Conservation (phyloP, 2,329 filamentous ascomycete species). For the Podosphaera aphanis region DNA sequence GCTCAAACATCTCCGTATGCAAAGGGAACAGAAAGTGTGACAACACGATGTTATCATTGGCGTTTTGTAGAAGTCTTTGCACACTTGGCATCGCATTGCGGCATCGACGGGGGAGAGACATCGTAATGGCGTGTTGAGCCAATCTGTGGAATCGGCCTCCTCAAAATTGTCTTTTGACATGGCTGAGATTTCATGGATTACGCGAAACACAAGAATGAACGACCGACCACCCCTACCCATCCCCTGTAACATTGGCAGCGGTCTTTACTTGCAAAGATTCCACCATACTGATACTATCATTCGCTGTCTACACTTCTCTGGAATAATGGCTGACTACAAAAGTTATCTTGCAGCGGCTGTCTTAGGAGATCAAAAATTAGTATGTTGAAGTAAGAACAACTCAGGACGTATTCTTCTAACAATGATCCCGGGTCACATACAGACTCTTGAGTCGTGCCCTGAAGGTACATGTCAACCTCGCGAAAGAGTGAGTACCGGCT, state of each 20-base stretch:
- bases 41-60: constrained; percentile 88
- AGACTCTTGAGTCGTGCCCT: constrained; percentile 60
- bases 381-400: constrained; percentile 6
- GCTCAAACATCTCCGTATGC: constrained; percentile 68
- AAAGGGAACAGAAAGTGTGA: constrained; percentile 91
- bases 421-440: constrained; percentile 52
- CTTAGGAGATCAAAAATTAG: constrained; percentile 16
- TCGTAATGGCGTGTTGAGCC: constrained; percentile 47
- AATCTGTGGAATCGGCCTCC: constrained; percentile 63
- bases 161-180: constrained; percentile 13
- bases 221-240: neutral
- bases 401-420: constrained; percentile 1
- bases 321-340: constrained; percentile 17
- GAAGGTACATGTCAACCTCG: constrained; percentile 62
- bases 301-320: too few relatives aligned
- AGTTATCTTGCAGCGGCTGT: constrained; percentile 16
- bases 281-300: too few relatives aligned
- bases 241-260: neutral
- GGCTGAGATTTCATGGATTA: neutral
- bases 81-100: constrained; percentile 80
- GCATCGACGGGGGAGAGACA: constrained; percentile 52
- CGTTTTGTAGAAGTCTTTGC: constrained; percentile 89
- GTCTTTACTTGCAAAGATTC: neutral
- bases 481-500: constrained; percentile 46
- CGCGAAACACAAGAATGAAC: neutral